A percentile compares a stretch with the other conserved stretches of the same genome.
Evolutionary conservation across 345 rosid species (phyloP).

Genomic region (Lumnitzera littorea): DNA sequence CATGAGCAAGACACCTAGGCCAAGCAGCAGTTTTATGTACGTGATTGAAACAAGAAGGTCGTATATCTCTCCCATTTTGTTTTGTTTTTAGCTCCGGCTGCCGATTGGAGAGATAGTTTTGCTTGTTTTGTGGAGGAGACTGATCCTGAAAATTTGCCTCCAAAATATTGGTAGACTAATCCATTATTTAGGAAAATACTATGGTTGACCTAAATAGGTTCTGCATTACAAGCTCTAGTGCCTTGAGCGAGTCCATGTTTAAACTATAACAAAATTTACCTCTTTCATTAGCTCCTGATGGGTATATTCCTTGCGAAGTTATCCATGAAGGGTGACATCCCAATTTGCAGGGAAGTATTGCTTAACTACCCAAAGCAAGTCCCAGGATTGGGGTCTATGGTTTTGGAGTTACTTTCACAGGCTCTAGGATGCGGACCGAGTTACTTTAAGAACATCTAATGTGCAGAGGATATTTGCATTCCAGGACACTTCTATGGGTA

Average conservation of each 20-base stretch:
- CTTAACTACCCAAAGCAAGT: slow-evolving; percentile 20
- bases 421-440: slow-evolving; percentile 28
- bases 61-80: slow-evolving; percentile 6
- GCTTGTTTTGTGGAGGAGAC: slow-evolving; percentile 1
- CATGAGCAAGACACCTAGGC: slow-evolving; percentile 10
- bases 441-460: slow-evolving; percentile 19
- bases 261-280: too few species aligned
- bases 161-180: too few species aligned
- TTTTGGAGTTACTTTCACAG: slow-evolving; percentile 34
- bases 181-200: too few species aligned
- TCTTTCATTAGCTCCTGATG: too few species aligned
- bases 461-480: slow-evolving; percentile 18
- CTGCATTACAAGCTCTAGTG: too few species aligned
- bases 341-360: slow-evolving; percentile 9
- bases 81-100: slow-evolving; percentile 4
- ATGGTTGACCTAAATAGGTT: too few species aligned
- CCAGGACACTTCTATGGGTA: slow-evolving; percentile 32
- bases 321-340: too few species aligned
- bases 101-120: too few species aligned
- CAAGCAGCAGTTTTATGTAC: slow-evolving; percentile 10
- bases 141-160: too few species aligned
- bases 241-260: too few species aligned
- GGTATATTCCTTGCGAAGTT: too few species aligned
- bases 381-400: slow-evolving; percentile 8
- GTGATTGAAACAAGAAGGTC: slow-evolving; percentile 3